phyloP scores from a whole-genome alignment of 805 yeast genomes.

The Zygosaccharomyces kombuchaensis region DNA sequence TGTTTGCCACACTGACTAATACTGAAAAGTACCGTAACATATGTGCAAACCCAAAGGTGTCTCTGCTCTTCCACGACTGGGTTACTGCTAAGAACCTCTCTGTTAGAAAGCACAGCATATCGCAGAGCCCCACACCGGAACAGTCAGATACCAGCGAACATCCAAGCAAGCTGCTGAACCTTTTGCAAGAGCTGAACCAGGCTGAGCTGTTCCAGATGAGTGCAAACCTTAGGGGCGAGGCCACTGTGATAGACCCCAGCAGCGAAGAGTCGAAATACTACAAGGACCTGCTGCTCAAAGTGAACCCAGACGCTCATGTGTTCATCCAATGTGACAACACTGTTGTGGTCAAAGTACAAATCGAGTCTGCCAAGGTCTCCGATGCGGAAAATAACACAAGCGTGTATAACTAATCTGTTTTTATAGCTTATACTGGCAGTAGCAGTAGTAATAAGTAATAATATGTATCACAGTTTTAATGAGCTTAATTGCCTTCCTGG shows the following conservation, averaged over 20 bases:
- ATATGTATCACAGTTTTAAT: background rate
- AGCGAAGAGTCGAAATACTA: constrained; percentile 54
- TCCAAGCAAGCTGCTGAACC: constrained; percentile 46
- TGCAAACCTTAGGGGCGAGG: constrained; percentile 75
- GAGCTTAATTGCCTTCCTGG: constrained; percentile 80
- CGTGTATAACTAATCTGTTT: constrained; percentile 25
- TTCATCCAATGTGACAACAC: constrained; percentile 63
- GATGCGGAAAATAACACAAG: constrained; percentile 62
- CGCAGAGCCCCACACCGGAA: constrained; percentile 32
- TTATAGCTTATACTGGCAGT: background rate
- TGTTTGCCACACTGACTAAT: constrained; percentile 65
- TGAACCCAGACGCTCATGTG: constrained; percentile 63
- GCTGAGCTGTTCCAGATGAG: constrained; percentile 74
- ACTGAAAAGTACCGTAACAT: constrained; percentile 77
- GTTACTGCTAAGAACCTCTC: constrained; percentile 51
- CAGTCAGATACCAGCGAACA: constrained; percentile 26
- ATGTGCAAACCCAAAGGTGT: constrained; percentile 65
- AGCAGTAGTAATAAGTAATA: background rate
- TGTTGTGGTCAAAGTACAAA: constrained; percentile 60
- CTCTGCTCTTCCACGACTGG: constrained; percentile 90
- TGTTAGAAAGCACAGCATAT: constrained; percentile 28
- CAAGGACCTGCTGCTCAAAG: constrained; percentile 54
- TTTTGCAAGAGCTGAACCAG: constrained; percentile 74
- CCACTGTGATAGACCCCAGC: constrained; percentile 47
- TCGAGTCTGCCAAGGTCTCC: constrained; percentile 70